Base-by-base conservation (phyloP, 2,329 filamentous ascomycete genomes). In the Ambrosiella xylebori region DNA sequence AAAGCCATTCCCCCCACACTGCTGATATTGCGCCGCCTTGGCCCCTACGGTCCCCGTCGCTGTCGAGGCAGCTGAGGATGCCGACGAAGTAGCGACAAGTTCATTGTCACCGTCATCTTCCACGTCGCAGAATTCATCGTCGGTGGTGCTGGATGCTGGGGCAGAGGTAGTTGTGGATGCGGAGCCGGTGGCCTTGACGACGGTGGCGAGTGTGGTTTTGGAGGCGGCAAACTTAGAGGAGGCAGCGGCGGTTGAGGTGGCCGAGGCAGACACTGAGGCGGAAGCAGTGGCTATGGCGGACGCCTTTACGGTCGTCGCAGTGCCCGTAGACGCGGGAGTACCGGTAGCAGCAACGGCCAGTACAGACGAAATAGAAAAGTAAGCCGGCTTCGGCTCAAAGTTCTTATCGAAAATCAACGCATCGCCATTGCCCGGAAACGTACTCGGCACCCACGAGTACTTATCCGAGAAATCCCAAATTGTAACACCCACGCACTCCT, bases 371-470 rank as follows among this genome's bases (percentile, higher is more conserved):
- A 74, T 68, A 19, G 67, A 68, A 15, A 65, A 67, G 61, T 71
- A 74, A 1, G 73, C 73, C 0, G 73, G 71, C 61, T 76, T 72
- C 59, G 68, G 68, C 37, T 64, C 66, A 53, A 71, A 70, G 62
- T 72, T 67, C 7, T 69, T 65, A 58, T 72, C 71, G 69, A 71
- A 74, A 36, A 73, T 67, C 54, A 70, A 66, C 0, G 73, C 69
- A 36, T 66, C 69, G 3, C 73, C 73, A 54, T 71, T 62, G 2
- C 72, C 72, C 1, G 64, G 61, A 63, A 74, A 74, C 2, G 68
- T 66, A 50, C 63, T 63, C 3, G 73, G 72, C 11, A 75, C 65
- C 73, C 71, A 75, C 60, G 65, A 68, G 63, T 67, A 68, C 47
- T 66, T 66, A 60, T 69, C 68, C 47, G 68, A 67, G 56, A 68